Conservation (phyloP, 176 grass and related monocot genomes). For the Guadua angustifolia region DNA sequence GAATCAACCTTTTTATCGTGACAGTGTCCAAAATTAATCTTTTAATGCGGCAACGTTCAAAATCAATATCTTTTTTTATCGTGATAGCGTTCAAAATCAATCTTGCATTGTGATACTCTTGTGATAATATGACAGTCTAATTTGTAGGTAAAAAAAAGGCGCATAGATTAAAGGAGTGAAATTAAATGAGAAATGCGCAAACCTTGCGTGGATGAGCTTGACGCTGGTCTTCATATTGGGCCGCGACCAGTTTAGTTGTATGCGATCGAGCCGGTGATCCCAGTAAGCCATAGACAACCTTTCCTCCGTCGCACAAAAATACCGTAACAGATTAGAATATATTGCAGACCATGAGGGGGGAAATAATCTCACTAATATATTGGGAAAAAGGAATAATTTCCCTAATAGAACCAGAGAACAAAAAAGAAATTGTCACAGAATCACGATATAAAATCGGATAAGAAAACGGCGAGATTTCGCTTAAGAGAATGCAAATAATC, state of each 20-base stretch:
- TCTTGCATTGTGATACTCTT: not conserved
- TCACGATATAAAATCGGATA: not conserved
- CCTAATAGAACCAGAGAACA: not conserved
- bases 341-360: not conserved
- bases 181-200: slow-evolving; percentile 34
- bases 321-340: slow-evolving; percentile 39
- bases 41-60: not conserved
- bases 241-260: slow-evolving; percentile 98
- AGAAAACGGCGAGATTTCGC: not conserved
- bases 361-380: slow-evolving; percentile 9
- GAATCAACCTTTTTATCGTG: not conserved
- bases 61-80: not conserved
- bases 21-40: not conserved
- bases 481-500: not conserved
- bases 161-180: not conserved
- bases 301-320: slow-evolving; percentile 9
- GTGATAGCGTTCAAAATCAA: not conserved
- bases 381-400: not conserved
- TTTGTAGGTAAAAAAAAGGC: not conserved
- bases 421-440: not conserved
- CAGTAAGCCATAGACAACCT: slow-evolving; percentile 92
- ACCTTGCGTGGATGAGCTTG: slow-evolving; percentile 99
- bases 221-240: slow-evolving; percentile 97
- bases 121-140: not conserved
- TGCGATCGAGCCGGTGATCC: slow-evolving; percentile 81